A percentile compares a stretch with the other conserved stretches of the same genome.
Evolutionary conservation across 2,329 filamentous ascomycete genomes (phyloP).

Genomic region (Arachnopeziza araneosa): DNA sequence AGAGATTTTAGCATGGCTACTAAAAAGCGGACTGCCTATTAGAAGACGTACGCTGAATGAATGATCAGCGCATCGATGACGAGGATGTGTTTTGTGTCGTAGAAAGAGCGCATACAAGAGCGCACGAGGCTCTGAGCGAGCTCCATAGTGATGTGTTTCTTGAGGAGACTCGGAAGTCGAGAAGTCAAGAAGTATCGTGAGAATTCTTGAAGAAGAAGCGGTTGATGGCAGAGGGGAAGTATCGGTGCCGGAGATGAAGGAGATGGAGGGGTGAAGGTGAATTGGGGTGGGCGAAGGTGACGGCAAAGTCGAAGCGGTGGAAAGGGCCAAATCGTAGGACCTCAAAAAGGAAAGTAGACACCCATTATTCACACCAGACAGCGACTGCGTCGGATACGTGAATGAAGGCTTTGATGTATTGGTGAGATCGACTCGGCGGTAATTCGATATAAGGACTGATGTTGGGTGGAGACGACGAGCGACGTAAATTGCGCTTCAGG

Average conservation of each 20-base stretch:
- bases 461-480: not conserved
- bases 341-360: slow-evolving; percentile 3
- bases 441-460: not conserved
- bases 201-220: slow-evolving; percentile 4
- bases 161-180: not conserved
- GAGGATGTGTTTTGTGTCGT: slow-evolving; percentile 76
- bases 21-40: slow-evolving; percentile 2
- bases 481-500: not conserved
- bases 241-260: not conserved
- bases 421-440: not conserved
- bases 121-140: slow-evolving; percentile 75
- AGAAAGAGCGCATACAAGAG: slow-evolving; percentile 81
- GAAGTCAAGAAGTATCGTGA: not conserved
- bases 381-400: slow-evolving; percentile 9
- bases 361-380: slow-evolving; percentile 23
- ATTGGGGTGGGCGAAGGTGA: not conserved
- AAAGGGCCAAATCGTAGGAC: not conserved
- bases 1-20: slow-evolving; percentile 24
- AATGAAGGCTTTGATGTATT: slow-evolving; percentile 2
- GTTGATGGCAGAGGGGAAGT: not conserved
- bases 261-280: slow-evolving; percentile 4
- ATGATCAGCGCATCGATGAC: slow-evolving; percentile 74
- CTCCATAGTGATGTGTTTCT: slow-evolving; percentile 43
- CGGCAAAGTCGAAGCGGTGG: not conserved
- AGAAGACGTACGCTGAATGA: slow-evolving; percentile 56